Evolutionary conservation across 2,329 filamentous ascomycete species (phyloP).

Genomic region (Aureobasidium sp.): DNA sequence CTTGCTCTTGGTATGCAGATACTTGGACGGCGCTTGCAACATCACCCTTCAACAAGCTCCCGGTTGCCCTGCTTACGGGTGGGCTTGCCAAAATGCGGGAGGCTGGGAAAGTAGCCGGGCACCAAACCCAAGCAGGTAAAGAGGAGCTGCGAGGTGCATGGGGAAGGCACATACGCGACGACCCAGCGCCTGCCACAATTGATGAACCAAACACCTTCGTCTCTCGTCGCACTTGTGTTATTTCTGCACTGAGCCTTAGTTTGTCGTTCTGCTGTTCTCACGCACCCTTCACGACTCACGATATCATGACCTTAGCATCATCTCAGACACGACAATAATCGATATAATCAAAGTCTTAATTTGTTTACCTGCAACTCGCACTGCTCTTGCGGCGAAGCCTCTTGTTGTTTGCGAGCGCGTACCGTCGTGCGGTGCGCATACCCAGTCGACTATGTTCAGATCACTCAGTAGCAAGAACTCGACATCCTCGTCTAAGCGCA

Average conservation of each 20-base stretch:
- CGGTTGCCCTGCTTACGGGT: constrained; percentile 13
- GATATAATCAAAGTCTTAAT: not conserved
- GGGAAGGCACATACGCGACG: constrained; percentile 4
- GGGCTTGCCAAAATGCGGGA: constrained; percentile 11
- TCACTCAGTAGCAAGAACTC: constrained; percentile 26
- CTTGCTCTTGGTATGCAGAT: not conserved
- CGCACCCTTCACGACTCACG: not conserved
- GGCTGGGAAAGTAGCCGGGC: constrained; percentile 10
- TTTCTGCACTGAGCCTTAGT: not conserved
- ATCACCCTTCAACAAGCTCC: not conserved
- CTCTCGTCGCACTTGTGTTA: constrained; percentile 8
- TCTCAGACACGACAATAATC: not conserved
- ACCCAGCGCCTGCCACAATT: constrained; percentile 10
- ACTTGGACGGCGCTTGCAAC: not conserved
- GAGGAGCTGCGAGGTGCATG: constrained; percentile 10
- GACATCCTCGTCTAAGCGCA: constrained; percentile 19
- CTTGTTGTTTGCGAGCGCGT: not conserved
- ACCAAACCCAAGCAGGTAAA: constrained; percentile 11
- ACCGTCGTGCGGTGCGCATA: not conserved
- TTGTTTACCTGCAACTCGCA: not conserved
- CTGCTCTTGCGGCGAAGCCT: constrained; percentile 10
- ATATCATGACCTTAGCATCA: constrained; percentile 6
- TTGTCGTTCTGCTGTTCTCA: not conserved
- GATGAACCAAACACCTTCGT: constrained; percentile 9
- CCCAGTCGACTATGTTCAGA: constrained; percentile 17